Percentiles rank a stretch among this genome's conserved stretches.
Conservation (phyloP, 2,329 filamentous ascomycete genomes). For the Venturia nashicola region DNA sequence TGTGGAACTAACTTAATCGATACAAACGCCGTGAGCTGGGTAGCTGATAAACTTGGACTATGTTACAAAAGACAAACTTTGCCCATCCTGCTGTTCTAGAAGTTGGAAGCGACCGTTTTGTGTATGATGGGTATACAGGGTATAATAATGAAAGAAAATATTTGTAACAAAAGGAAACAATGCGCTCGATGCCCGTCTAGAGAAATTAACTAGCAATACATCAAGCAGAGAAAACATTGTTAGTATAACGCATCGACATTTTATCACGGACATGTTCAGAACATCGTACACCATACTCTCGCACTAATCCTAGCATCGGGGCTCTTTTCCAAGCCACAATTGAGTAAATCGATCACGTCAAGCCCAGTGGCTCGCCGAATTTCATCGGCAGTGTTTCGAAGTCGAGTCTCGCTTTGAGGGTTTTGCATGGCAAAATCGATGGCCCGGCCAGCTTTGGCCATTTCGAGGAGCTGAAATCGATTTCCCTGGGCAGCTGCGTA, state of each 20-base stretch:
- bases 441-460: constrained; percentile 30
- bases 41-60: not conserved
- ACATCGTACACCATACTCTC: constrained; percentile 1
- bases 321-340: not conserved
- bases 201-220: not conserved
- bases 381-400: not conserved
- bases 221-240: not conserved
- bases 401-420: not conserved
- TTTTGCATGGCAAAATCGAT: constrained; percentile 21
- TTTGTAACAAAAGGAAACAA: not conserved
- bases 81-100: too few relatives aligned
- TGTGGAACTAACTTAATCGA: too few relatives aligned
- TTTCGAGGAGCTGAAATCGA: constrained; percentile 29
- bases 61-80: not conserved
- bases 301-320: constrained; percentile 2
- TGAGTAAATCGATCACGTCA: not conserved
- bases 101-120: not conserved
- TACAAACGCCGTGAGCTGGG: not conserved
- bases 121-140: not conserved
- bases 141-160: not conserved
- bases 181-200: not conserved
- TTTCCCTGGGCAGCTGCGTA: constrained; percentile 28
- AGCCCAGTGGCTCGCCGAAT: not conserved
- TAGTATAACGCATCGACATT: too few relatives aligned
- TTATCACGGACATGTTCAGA: not conserved